These are phyloP conservation scores for Aristolochia fimbriata DNA, from an alignment of 164 flowering plant genomes.

Conservation along the genomic window DNA sequence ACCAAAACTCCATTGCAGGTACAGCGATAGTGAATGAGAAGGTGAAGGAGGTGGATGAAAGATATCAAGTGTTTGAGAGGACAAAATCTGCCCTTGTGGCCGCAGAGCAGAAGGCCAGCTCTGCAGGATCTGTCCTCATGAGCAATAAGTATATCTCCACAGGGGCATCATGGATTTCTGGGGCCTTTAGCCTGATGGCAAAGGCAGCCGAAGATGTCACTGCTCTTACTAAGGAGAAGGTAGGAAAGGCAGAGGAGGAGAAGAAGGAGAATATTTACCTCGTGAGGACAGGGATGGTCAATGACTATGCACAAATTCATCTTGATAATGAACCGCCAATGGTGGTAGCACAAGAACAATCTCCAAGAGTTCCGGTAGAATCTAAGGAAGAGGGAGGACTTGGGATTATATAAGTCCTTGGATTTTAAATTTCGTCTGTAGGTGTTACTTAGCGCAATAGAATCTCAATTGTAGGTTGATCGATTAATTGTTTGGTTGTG, in stretches of 20 bases:
- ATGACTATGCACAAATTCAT: conserved; percentile 35
- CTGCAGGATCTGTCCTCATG: conserved; percentile 61
- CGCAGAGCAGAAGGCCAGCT: conserved; percentile 64
- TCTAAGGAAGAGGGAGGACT: conserved; percentile 26
- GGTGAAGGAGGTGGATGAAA: conserved; percentile 55
- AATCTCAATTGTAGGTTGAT: too few species aligned
- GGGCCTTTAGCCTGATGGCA: conserved; percentile 40
- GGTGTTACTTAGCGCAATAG: too few species aligned
- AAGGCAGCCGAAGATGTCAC: conserved; percentile 71
- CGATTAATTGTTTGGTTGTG: too few species aligned
- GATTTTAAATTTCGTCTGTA: not conserved
- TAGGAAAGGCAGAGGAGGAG: conserved; percentile 64
- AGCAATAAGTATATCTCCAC: conserved; percentile 47
- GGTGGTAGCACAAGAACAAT: conserved; percentile 8
- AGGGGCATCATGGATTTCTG: conserved; percentile 71
- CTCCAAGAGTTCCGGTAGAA: conserved; percentile 26
- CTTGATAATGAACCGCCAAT: conserved; percentile 25
- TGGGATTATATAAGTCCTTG: conserved; percentile 15
- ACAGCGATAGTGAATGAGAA: conserved; percentile 52
- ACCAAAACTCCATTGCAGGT: conserved; percentile 7
- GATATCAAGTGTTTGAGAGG: conserved; percentile 51
- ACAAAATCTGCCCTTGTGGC: conserved; percentile 50
- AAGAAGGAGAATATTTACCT: conserved; percentile 33
- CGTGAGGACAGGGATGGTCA: conserved; percentile 31
- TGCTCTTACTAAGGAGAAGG: conserved; percentile 56